Evolutionary conservation across 805 yeast genomes (phyloP).

Genomic region (Ogataea pilisensis): DNA sequence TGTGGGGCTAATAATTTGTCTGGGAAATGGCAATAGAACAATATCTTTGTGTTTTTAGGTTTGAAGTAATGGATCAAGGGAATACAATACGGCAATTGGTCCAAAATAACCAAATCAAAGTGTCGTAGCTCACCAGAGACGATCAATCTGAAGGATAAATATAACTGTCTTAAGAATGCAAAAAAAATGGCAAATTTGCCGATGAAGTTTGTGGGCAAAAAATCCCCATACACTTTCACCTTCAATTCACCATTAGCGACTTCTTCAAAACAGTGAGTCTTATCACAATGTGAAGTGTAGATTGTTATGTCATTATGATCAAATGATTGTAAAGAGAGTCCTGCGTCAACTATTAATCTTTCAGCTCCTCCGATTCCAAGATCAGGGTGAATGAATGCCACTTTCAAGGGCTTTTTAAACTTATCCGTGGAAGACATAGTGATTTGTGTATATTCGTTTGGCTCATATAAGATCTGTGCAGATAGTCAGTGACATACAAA

Average conservation of each 20-base stretch:
- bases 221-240: conserved; percentile 78
- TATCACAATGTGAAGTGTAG: conserved; percentile 90
- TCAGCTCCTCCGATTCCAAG: conserved; percentile 98
- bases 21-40: conserved; percentile 96
- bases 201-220: conserved; percentile 63
- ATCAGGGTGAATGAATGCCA: conserved; percentile 94
- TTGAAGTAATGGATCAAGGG: conserved; percentile 59
- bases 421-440: neutral
- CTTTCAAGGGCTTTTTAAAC: conserved; percentile 35
- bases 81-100: conserved; percentile 80
- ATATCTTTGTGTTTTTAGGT: conserved; percentile 41
- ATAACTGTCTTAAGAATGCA: conserved; percentile 80
- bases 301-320: conserved; percentile 50
- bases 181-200: conserved; percentile 75
- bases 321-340: conserved; percentile 71
- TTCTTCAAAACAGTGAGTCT: conserved; percentile 86
- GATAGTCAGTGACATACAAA: too few species aligned
- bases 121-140: conserved; percentile 41
- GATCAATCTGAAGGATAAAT: conserved; percentile 47
- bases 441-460: too few species aligned
- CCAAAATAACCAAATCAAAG: conserved; percentile 77
- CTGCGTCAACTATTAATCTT: conserved; percentile 93
- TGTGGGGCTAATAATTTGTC: conserved; percentile 74
- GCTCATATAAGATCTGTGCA: neutral
- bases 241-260: conserved; percentile 53